Conservation (phyloP, 441 rosid species). For the Breynia disticha region DNA sequence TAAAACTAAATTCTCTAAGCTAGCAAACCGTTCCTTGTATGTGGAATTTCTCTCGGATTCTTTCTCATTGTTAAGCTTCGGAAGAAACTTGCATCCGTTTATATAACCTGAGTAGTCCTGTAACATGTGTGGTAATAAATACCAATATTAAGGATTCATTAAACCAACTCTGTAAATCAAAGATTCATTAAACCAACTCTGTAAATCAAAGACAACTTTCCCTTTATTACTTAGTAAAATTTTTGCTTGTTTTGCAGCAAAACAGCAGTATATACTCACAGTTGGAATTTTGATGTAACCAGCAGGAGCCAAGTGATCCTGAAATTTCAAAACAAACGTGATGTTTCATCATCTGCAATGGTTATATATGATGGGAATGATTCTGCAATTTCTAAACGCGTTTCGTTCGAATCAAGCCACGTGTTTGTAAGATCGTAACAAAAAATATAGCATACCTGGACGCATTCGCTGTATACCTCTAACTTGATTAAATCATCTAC, state of each 20-base stretch:
- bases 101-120: constrained; percentile 58
- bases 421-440: too few species aligned
- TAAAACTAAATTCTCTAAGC: constrained; percentile 65
- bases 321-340: constrained; percentile 23
- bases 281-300: constrained; percentile 73
- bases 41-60: constrained; percentile 39
- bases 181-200: too few species aligned
- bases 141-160: background rate
- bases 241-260: background rate
- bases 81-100: constrained; percentile 69
- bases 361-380: too few species aligned
- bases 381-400: too few species aligned
- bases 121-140: background rate
- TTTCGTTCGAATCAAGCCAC: too few species aligned
- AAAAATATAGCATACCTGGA: constrained; percentile 38
- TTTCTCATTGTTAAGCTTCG: constrained; percentile 70
- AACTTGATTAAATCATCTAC: constrained; percentile 45
- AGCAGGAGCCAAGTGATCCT: constrained; percentile 89
- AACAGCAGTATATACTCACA: constrained; percentile 31
- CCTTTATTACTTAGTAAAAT: too few species aligned
- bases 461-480: constrained; percentile 50
- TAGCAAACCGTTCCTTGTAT: constrained; percentile 58
- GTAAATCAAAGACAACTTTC: too few species aligned
- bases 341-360: constrained; percentile 1
- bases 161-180: background rate